Percentiles rank a stretch among this genome's conserved stretches.
phyloP scores from a whole-genome alignment of 192 early-diverging fungal species.

The Podila horticola region DNA sequence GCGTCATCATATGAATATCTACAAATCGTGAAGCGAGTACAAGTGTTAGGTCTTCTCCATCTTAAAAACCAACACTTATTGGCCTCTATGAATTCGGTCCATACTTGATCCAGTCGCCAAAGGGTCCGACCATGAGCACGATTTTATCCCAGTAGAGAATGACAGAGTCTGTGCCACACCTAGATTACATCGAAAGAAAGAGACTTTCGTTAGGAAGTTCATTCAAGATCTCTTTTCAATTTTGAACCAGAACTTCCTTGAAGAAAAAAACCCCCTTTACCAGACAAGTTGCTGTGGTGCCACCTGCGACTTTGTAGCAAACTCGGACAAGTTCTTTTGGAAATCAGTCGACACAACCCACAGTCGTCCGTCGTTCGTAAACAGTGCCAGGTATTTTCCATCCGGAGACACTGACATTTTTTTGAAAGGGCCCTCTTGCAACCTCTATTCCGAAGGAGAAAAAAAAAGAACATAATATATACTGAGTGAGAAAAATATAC shows the following conservation, averaged over 20 bases:
- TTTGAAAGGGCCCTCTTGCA: slow-evolving; percentile 90
- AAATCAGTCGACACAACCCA: slow-evolving; percentile 98
- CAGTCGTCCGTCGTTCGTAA: slow-evolving; percentile 78
- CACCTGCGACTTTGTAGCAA: slow-evolving; percentile 67
- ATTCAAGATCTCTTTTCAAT: not conserved
- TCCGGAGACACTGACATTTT: slow-evolving; percentile 93
- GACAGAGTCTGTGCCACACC: slow-evolving; percentile 97
- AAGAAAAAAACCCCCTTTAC: slow-evolving; percentile 40
- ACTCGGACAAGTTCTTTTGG: slow-evolving; percentile 90
- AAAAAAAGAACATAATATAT: not conserved
- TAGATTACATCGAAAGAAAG: slow-evolving; percentile 13
- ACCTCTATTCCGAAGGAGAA: slow-evolving; percentile 56
- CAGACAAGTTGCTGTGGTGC: slow-evolving; percentile 84
- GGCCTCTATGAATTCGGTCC: not conserved
- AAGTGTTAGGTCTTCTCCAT: not conserved
- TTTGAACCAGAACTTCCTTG: too few species aligned
- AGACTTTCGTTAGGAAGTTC: slow-evolving; percentile 4
- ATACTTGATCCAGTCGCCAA: slow-evolving; percentile 88
- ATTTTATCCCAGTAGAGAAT: slow-evolving; percentile 86
- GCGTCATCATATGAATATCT: slow-evolving; percentile 77
- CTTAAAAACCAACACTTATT: not conserved
- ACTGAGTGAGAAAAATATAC: not conserved
- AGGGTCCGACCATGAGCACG: slow-evolving; percentile 92
- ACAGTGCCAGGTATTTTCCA: slow-evolving; percentile 92
- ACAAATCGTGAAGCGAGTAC: slow-evolving; percentile 12